Conservation (phyloP, 129 eudicot species). For the Escallonia rubra region DNA sequence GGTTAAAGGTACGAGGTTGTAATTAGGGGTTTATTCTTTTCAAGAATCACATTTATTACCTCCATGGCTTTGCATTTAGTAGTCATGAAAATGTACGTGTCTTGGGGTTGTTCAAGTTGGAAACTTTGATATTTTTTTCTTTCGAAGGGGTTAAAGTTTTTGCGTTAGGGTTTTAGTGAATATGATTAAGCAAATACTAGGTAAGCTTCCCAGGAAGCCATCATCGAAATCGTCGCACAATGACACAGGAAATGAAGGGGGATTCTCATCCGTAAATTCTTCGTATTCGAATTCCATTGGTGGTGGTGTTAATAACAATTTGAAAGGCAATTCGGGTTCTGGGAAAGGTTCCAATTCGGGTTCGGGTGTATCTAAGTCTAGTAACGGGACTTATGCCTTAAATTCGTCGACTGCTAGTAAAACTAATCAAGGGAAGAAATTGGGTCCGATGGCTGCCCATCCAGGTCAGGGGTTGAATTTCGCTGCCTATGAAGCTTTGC, state of each 20-base stretch:
- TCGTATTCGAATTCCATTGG: conserved; percentile 13
- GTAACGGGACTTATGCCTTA: conserved; percentile 21
- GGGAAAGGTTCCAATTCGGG: conserved; percentile 34
- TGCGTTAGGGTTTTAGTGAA: conserved; percentile 20
- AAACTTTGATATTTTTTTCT: conserved; percentile 1
- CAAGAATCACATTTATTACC: background rate
- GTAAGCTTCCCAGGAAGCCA: conserved; percentile 71
- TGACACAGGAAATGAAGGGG: conserved; percentile 30
- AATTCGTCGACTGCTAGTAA: conserved; percentile 10
- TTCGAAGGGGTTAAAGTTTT: background rate
- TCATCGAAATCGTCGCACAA: conserved; percentile 54
- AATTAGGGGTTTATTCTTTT: conserved; percentile 5
- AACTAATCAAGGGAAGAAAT: conserved; percentile 39
- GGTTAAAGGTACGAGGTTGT: conserved; percentile 31
- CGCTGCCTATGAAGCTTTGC: conserved; percentile 50
- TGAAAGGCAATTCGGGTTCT: conserved; percentile 25
- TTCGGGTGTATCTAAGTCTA: conserved; percentile 11
- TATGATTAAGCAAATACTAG: conserved; percentile 64
- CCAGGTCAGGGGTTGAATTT: conserved; percentile 24
- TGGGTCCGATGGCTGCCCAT: conserved; percentile 28
- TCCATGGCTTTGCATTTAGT: conserved; percentile 5
- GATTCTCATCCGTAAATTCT: conserved; percentile 15
- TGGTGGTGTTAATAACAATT: conserved; percentile 17
- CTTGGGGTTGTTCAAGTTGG: background rate
- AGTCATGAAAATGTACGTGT: background rate